Conservation (phyloP, 805 yeast species). For the Candida jianshihensis region DNA sequence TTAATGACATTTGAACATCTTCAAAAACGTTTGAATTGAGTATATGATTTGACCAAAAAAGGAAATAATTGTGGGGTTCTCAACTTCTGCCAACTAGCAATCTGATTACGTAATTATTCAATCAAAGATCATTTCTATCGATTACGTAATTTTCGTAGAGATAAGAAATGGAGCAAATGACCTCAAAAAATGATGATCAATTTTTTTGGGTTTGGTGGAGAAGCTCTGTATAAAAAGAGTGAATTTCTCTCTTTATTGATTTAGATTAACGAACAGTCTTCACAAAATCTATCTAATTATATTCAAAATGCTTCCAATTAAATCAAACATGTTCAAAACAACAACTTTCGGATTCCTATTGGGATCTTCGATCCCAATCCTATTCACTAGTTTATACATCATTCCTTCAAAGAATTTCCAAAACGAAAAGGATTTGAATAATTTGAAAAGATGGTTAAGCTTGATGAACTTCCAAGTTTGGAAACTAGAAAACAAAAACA, state of each 20-base stretch:
- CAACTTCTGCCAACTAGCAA: no score
- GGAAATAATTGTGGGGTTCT: neutral
- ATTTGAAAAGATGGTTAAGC: constrained; percentile 17
- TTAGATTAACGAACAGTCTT: no score
- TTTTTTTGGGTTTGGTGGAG: no score
- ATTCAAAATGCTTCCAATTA: constrained; percentile 3
- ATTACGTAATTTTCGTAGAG: neutral
- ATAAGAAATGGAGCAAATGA: no score
- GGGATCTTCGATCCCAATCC: constrained; percentile 18
- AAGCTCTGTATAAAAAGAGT: no score
- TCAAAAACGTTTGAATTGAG: no score
- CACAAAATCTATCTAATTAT: no score
- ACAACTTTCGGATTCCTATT: constrained; percentile 19
- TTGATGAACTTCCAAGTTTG: constrained; percentile 16
- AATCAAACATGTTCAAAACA: constrained; percentile 12
- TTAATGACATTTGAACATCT: no score
- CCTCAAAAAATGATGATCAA: constrained; percentile 1
- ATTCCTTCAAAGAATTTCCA: constrained; percentile 13
- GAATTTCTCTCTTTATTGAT: no score
- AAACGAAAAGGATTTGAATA: constrained; percentile 15
- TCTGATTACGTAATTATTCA: neutral
- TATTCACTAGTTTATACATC: constrained; percentile 15
- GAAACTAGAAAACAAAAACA: constrained; percentile 6
- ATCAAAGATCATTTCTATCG: neutral
- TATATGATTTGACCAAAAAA: neutral